Conservation (phyloP, 129 eudicot species). For the Escallonia rubra region DNA sequence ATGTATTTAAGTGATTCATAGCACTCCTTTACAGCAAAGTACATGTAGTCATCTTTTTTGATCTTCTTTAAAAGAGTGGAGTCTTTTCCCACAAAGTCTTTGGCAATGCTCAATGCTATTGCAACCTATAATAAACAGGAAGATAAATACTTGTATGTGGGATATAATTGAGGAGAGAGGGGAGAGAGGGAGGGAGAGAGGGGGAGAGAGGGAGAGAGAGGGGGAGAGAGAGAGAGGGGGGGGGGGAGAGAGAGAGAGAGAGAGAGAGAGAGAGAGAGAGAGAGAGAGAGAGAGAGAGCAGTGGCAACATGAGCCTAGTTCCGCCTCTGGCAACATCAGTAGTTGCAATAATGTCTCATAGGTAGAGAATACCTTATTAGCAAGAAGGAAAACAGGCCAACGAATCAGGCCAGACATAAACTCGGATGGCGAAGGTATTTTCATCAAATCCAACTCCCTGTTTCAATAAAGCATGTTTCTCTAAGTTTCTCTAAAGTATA, state of each 20-base stretch:
- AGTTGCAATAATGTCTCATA: no score
- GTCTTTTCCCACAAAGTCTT: conserved; percentile 78
- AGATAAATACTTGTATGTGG: neutral
- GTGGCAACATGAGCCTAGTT: no score
- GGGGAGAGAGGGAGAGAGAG: no score
- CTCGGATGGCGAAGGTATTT: conserved; percentile 78
- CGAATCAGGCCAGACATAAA: conserved; percentile 60
- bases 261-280: neutral
- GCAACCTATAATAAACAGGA: conserved; percentile 43
- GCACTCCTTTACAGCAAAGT: conserved; percentile 69
- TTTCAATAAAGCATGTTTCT: conserved; percentile 8
- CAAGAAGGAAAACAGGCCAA: conserved; percentile 95
- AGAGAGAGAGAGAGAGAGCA: neutral
- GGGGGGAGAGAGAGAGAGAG: neutral
- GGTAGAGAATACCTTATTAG: conserved; percentile 59
- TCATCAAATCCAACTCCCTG: conserved; percentile 97
- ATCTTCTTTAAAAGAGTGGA: conserved; percentile 64
- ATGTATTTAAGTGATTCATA: conserved; percentile 71
- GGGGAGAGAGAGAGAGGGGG: no score
- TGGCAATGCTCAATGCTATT: conserved; percentile 71
- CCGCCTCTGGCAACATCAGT: no score
- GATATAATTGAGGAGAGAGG: no score
- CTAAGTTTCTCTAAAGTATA: neutral
- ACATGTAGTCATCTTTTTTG: conserved; percentile 57
- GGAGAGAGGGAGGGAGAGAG: no score